Evolutionary conservation across 2,329 filamentous ascomycete genomes (phyloP).

Genomic region (Aphanocladium album): DNA sequence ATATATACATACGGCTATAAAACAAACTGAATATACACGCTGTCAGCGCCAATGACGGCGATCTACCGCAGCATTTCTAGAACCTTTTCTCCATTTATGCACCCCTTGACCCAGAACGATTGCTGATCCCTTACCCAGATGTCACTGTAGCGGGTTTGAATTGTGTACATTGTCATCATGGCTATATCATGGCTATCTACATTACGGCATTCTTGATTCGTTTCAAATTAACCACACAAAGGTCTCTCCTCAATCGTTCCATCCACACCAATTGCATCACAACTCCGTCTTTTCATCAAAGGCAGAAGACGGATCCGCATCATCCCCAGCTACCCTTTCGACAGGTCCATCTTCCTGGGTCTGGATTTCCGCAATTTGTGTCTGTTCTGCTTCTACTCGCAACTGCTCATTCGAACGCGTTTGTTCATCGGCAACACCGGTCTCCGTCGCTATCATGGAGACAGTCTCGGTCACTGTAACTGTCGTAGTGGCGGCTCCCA

Average conservation of each 20-base stretch:
- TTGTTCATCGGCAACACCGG: neutral
- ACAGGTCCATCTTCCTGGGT: neutral
- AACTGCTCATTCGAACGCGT: neutral
- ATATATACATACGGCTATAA: constrained; percentile 74
- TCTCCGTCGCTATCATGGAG: constrained; percentile 19
- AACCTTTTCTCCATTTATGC: too few species aligned
- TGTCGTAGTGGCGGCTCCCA: constrained; percentile 18
- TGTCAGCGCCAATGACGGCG: too few species aligned
- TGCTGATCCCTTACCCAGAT: neutral
- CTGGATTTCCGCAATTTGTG: neutral
- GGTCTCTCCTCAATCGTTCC: neutral
- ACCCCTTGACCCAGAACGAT: neutral
- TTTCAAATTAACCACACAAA: constrained; percentile 9
- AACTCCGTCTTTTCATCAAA: constrained; percentile 1
- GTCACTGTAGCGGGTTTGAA: neutral
- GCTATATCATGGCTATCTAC: constrained; percentile 11
- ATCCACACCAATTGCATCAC: neutral
- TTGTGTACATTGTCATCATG: constrained; percentile 2
- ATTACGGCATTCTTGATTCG: constrained; percentile 10
- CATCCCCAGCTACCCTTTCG: neutral
- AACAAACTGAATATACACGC: too few species aligned
- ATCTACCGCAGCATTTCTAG: too few species aligned
- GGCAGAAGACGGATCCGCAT: neutral
- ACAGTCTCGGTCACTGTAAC: constrained; percentile 29
- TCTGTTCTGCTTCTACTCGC: constrained; percentile 16